These are phyloP conservation scores for Xylariaceae sp. DNA, from an alignment of 2,329 filamentous ascomycete genomes.

Conservation along the genomic window DNA sequence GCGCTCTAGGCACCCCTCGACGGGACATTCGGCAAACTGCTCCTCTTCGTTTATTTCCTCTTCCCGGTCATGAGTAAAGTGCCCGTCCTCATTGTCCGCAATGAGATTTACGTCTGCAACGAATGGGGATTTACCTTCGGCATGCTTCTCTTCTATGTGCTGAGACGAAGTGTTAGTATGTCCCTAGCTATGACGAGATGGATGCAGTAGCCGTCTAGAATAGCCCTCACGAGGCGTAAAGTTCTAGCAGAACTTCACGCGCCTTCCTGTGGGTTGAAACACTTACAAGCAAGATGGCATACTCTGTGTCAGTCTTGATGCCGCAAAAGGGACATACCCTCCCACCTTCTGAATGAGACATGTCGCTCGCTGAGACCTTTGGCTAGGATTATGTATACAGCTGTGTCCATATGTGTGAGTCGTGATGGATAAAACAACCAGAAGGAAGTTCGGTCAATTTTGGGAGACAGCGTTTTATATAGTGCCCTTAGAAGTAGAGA, in stretches of 20 bases:
- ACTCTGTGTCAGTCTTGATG: constrained; percentile 32
- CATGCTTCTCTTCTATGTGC: constrained; percentile 33
- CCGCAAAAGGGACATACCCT: constrained; percentile 41
- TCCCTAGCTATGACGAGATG: neutral
- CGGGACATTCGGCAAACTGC: constrained; percentile 51
- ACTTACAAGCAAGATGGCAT: constrained; percentile 38
- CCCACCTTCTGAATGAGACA: constrained; percentile 9
- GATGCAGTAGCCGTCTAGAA: too few species aligned
- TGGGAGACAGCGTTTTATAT: too few species aligned
- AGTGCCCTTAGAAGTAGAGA: too few species aligned
- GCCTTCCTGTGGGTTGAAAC: neutral
- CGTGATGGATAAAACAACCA: too few species aligned
- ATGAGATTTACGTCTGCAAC: constrained; percentile 13
- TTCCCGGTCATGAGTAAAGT: neutral
- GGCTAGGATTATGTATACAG: too few species aligned
- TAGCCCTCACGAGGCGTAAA: too few species aligned
- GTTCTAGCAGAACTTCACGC: too few species aligned
- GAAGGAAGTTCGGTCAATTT: too few species aligned
- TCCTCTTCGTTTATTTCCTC: constrained; percentile 27
- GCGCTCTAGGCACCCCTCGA: constrained; percentile 59
- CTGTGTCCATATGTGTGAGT: too few species aligned
- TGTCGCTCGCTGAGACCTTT: neutral
- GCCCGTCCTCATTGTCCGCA: neutral
- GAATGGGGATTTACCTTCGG: constrained; percentile 27
- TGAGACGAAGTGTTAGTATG: constrained; percentile 14